phyloP scores from a whole-genome alignment of 352 stramenopile genomes.

The Phytophthora sansomeana region DNA sequence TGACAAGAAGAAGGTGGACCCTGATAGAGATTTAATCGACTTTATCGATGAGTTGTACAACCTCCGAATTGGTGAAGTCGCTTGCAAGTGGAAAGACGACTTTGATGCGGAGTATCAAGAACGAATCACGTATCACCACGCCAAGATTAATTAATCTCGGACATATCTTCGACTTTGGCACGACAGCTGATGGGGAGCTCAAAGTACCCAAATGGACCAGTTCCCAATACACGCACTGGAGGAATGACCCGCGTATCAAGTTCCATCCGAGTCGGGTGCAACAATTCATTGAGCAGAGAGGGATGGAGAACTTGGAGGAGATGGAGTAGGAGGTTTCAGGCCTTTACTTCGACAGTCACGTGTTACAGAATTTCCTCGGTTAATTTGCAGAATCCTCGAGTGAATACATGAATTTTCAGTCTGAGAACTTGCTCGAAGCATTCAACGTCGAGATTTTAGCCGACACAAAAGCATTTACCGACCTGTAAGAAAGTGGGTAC shows the following conservation, averaged over 20 bases:
- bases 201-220: slow-evolving; percentile 18
- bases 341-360: too few species aligned
- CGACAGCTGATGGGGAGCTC: slow-evolving; percentile 11
- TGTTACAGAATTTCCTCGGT: too few species aligned
- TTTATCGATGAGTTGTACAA: neutral
- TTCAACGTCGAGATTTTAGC: too few species aligned
- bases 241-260: slow-evolving; percentile 13
- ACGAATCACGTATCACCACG: slow-evolving; percentile 17
- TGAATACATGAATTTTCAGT: too few species aligned
- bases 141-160: slow-evolving; percentile 17
- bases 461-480: too few species aligned
- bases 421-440: too few species aligned
- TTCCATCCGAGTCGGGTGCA: slow-evolving; percentile 29
- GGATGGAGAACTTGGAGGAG: neutral
- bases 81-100: neutral
- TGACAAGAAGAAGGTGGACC: too few species aligned
- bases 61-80: neutral
- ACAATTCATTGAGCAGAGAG: slow-evolving; percentile 21
- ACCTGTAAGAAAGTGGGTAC: too few species aligned
- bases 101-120: too few species aligned
- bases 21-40: too few species aligned
- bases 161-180: slow-evolving; percentile 35
- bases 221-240: slow-evolving; percentile 32
- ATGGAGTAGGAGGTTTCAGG: neutral
- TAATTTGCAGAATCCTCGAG: too few species aligned